A percentile compares a stretch with the other conserved stretches of the same genome.
These are phyloP conservation scores for Raphanus sativus DNA, from an alignment of 345 rosid genomes.

Conservation along the genomic window DNA sequence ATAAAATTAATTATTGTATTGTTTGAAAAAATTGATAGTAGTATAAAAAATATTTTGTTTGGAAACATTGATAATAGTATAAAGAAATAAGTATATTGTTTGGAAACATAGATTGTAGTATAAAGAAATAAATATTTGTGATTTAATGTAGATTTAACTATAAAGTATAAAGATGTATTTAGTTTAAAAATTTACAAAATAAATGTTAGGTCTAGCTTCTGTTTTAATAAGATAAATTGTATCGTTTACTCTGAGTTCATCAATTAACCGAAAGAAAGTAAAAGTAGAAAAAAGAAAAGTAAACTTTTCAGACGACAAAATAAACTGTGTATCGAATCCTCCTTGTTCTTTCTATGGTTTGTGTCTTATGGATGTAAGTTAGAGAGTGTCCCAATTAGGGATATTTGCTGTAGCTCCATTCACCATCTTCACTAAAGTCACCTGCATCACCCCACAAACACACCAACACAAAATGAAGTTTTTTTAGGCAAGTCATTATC, in stretches of 20 bases:
- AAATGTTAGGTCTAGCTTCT: no score
- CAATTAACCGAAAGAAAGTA: background rate
- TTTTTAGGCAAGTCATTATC: background rate
- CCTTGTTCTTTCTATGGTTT: background rate
- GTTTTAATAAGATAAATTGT: no score
- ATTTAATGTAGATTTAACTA: no score
- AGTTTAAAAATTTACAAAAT: no score
- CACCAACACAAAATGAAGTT: background rate
- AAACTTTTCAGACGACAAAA: background rate
- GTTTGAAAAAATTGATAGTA: no score
- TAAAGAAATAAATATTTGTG: no score
- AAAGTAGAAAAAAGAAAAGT: background rate
- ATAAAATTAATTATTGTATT: no score
- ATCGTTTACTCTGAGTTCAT: conserved; percentile 10
- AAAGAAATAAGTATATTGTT: no score
- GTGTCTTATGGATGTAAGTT: conserved; percentile 25
- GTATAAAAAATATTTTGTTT: no score
- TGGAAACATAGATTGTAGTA: no score
- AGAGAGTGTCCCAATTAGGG: conserved; percentile 60
- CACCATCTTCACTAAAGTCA: conserved; percentile 76
- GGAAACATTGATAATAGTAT: no score
- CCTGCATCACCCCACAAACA: conserved; percentile 48
- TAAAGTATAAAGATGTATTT: no score
- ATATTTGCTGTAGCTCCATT: conserved; percentile 81
- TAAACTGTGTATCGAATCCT: conserved; percentile 4